A percentile compares a stretch with the other conserved stretches of the same genome.
phyloP scores from a whole-genome alignment of 805 yeast genomes.

The Nakazawaea peltata region DNA sequence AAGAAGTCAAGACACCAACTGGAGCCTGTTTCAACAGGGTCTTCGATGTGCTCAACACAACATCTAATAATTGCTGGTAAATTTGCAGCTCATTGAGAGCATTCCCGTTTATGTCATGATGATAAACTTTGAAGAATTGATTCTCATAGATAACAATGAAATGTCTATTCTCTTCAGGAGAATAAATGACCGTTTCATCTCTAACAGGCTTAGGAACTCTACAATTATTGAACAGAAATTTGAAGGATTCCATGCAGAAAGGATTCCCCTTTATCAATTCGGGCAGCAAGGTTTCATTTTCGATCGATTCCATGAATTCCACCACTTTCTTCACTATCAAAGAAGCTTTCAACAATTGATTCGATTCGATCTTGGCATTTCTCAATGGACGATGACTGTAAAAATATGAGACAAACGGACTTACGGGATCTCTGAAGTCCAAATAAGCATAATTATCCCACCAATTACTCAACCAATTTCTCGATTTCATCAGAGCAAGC shows the following conservation, averaged over 20 bases:
- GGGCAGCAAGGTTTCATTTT: slow-evolving; percentile 67
- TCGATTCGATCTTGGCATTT: slow-evolving; percentile 44
- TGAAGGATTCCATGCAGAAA: slow-evolving; percentile 92
- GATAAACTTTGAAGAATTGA: slow-evolving; percentile 70
- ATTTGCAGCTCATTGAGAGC: slow-evolving; percentile 39
- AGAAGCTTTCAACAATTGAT: slow-evolving; percentile 68
- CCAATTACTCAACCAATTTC: slow-evolving; percentile 86
- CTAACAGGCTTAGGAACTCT: slow-evolving; percentile 64
- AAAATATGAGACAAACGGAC: slow-evolving; percentile 89
- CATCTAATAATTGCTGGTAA: slow-evolving; percentile 49
- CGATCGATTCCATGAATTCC: slow-evolving; percentile 59
- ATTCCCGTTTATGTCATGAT: slow-evolving; percentile 39
- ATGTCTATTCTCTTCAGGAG: slow-evolving; percentile 47
- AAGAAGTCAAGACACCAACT: slow-evolving; percentile 73
- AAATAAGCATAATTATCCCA: slow-evolving; percentile 95
- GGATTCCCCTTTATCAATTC: slow-evolving; percentile 74
- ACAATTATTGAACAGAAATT: slow-evolving; percentile 82
- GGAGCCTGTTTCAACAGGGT: slow-evolving; percentile 38
- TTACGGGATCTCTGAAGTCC: slow-evolving; percentile 88
- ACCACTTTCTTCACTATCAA: slow-evolving; percentile 61
- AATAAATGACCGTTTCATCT: slow-evolving; percentile 50
- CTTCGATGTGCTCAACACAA: slow-evolving; percentile 19
- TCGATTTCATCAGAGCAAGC: slow-evolving; percentile 49
- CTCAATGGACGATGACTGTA: slow-evolving; percentile 69
- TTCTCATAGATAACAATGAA: slow-evolving; percentile 68